phyloP scores from a whole-genome alignment of 176 grass and related monocot species.

The Musa troglodytarum region DNA sequence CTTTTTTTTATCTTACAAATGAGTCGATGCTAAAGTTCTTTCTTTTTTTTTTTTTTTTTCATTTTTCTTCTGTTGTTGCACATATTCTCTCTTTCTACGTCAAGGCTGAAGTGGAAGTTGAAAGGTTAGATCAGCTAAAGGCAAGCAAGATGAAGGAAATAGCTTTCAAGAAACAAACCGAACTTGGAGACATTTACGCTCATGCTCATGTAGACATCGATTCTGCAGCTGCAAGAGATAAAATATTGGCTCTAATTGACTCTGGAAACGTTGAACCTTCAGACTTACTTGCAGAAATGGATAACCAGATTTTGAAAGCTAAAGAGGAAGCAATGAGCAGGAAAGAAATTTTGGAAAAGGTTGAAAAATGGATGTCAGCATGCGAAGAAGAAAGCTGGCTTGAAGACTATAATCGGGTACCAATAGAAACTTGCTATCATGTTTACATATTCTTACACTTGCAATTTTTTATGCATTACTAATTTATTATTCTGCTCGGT shows the following conservation, averaged over 20 bases:
- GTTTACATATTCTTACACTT: background rate
- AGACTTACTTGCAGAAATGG: constrained; percentile 72
- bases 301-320: constrained; percentile 72
- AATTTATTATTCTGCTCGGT: no score
- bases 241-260: constrained; percentile 68
- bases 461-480: background rate
- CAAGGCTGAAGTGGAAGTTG: constrained; percentile 63
- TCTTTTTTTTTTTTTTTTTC: no score
- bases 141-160: constrained; percentile 94
- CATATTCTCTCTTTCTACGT: constrained; percentile 8
- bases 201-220: constrained; percentile 55
- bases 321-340: constrained; percentile 73
- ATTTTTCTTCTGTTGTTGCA: background rate
- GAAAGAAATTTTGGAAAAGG: constrained; percentile 89
- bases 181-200: constrained; percentile 88
- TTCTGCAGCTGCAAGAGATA: constrained; percentile 55
- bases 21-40: background rate
- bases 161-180: constrained; percentile 71
- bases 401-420: constrained; percentile 87
- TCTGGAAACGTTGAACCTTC: constrained; percentile 72
- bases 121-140: constrained; percentile 89
- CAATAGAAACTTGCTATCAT: background rate
- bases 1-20: background rate
- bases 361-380: constrained; percentile 78
- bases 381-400: constrained; percentile 99